phyloP scores from a whole-genome alignment of 2,329 filamentous ascomycete genomes.

The Trichoderma sp. region DNA sequence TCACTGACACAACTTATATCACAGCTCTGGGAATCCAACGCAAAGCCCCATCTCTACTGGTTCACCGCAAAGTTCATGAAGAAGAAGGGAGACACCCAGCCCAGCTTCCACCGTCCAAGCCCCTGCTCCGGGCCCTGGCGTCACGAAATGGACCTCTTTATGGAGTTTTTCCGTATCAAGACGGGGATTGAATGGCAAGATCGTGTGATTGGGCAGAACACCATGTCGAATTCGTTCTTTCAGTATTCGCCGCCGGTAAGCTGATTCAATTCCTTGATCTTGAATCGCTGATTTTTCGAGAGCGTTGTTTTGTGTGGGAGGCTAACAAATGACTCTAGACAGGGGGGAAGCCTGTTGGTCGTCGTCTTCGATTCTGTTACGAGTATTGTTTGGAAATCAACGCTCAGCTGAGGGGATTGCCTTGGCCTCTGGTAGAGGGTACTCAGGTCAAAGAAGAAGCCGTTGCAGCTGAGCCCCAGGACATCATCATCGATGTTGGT shows the following conservation, averaged over 20 bases:
- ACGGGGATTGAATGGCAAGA: conserved; percentile 60
- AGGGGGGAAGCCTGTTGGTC: conserved; percentile 39
- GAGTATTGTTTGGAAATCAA: conserved; percentile 37
- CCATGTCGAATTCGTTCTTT: conserved; percentile 35
- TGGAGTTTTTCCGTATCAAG: conserved; percentile 54
- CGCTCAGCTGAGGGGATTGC: conserved; percentile 29
- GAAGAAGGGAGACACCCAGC: conserved; percentile 36
- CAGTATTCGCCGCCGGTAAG: conserved; percentile 47
- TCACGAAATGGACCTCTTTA: conserved; percentile 50
- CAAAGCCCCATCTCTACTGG: conserved; percentile 57
- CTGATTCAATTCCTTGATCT: background rate
- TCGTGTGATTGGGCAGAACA: conserved; percentile 39
- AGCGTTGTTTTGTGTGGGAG: background rate
- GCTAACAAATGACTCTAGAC: conserved; percentile 24
- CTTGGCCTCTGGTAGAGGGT: conserved; percentile 26
- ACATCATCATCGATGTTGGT: too few species aligned
- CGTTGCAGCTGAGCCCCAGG: background rate
- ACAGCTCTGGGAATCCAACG: conserved; percentile 66
- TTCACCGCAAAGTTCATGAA: conserved; percentile 53
- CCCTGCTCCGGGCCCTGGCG: conserved; percentile 38
- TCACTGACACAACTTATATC: background rate
- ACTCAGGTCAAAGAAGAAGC: background rate
- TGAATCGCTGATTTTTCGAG: background rate
- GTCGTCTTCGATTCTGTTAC: conserved; percentile 32
- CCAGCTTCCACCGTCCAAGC: conserved; percentile 40